Evolutionary conservation across 2,329 filamentous ascomycete species (phyloP), one percentile per base, ranked within the genome.

Genomic region (Penicillium sp.): DNA sequence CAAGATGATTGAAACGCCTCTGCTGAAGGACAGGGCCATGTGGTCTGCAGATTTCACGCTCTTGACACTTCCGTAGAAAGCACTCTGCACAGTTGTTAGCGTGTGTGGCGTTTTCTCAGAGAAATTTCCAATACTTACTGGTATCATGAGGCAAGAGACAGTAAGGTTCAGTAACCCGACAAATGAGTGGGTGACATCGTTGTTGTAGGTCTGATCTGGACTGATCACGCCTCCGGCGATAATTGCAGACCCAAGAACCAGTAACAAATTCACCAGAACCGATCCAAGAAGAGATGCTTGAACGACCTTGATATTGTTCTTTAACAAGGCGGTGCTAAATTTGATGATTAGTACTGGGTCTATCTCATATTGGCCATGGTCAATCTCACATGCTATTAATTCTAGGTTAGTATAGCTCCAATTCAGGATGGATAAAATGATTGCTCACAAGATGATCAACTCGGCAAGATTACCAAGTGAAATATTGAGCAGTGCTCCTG

Each of bases 191-290:
- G 91, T 95, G 49, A 95, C 89, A 32, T 89, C 94, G 73, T 85
- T 91, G 75, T 96, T 96, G 75, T 96, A 96, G 52, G 95, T 85
- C 82, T 95, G 91, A 75, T 96, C 91, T 66, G 88, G 85, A 69
- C 84, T 95, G 51, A 89, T 84, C 46, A 95, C 75, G 54, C 90
- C 90, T 63, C 91, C 91, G 18, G 93, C 76, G 49, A 94, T 81
- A 71, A 96, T 94, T 54, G 85, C 86, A 89, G 95, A 94, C 65
- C 91, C 90, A 61, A 96, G 76, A 63, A 95, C 94, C 54, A 96
- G 82, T 15, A 96, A 80, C 50, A 96, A 74, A 67, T 96, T 96
- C 59, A 90, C 87, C 56, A 96, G 77, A 61, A 96, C 94, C 3
- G 90, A 94, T 39, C 91, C 91, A 26, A 96, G 79, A 40, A 95